Evolutionary conservation across 208 protist genomes (phyloP), one percentile per base, ranked within the genome.

Genomic region (Acanthamoeba castellanii): DNA sequence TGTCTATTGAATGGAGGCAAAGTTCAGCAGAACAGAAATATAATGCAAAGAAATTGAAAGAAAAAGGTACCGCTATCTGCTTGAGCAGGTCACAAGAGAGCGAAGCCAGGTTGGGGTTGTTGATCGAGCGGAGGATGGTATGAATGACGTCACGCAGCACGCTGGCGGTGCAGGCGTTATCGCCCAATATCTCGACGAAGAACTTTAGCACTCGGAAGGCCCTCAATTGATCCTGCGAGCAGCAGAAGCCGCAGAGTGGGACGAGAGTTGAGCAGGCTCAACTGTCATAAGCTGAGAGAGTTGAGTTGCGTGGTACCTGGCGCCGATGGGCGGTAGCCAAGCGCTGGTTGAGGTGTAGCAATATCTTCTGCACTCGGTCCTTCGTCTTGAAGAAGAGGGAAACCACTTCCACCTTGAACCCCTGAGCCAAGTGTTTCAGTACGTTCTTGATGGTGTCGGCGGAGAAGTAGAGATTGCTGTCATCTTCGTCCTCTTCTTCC

Each of bases 301-400:
- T 7, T 1, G 8, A 89, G 16, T 50, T 0, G 74, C 42, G 30
- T n/a, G 30, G 50, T 64, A 89, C 82, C n/a, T 92, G 85, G 8
- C 50, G 42, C 13, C 90, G 61, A 37, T 94, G 90, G 7, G 90
- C 27, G 7, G 25, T 47, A 9, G 90, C 90, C 22, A 94, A n/a
- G n/a, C 50, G 22, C 45, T 94, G 50, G 50, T 94, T 94, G n/a
- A 94, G 47, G n/a, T 94, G 90, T 7, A 94, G 90, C 68, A 94
- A 42, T 45, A 94, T 94, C 25, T 94, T 94, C 47, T 94, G 90
- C 70, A 94, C 90, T 4, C 90, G 90, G 2, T 94, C 90, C 32
- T 76, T 82, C 2, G 59, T 94, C 32, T 94, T 94, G 55, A 94
- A 94, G 66, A 94, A 82, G 20, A 94, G 90, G 11, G 42, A 52